Evolutionary conservation across 1,284 basidiomycete species (phyloP).

Genomic region (Ceratobasidium sp.): DNA sequence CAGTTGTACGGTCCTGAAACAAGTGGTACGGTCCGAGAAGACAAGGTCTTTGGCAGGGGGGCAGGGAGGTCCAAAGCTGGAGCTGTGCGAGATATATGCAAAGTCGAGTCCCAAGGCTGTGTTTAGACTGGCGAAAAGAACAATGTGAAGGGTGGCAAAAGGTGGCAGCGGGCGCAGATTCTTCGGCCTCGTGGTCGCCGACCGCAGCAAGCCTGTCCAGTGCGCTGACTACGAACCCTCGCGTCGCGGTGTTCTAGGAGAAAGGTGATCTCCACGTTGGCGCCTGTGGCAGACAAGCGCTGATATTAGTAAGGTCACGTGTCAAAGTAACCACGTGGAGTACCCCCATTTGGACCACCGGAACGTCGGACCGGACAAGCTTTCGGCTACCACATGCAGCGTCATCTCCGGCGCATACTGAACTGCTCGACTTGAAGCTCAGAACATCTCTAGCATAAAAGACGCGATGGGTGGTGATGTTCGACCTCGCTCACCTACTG

Average conservation of each 20-base stretch:
- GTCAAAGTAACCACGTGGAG: not conserved
- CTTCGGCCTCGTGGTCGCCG: not conserved
- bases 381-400: not conserved
- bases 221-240: not conserved
- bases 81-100: constrained; percentile 43
- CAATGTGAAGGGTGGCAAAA: not conserved
- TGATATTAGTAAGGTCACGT: not conserved
- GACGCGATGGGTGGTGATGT: not conserved
- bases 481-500: not conserved
- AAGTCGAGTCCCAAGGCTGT: constrained; percentile 9
- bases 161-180: not conserved
- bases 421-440: not conserved
- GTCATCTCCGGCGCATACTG: constrained; percentile 5
- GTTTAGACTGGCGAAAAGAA: constrained; percentile 20
- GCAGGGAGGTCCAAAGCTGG: constrained; percentile 19
- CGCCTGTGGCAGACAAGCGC: not conserved
- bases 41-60: not conserved
- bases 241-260: not conserved
- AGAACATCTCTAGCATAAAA: not conserved
- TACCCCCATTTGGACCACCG: constrained; percentile 20
- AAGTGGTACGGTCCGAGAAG: not conserved
- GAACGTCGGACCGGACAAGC: constrained; percentile 19
- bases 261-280: too few relatives aligned
- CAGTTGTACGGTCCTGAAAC: too few relatives aligned
- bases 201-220: constrained; percentile 15